phyloP scores from a whole-genome alignment of 2,329 filamentous ascomycete species.

The Penicillium crustosum region DNA sequence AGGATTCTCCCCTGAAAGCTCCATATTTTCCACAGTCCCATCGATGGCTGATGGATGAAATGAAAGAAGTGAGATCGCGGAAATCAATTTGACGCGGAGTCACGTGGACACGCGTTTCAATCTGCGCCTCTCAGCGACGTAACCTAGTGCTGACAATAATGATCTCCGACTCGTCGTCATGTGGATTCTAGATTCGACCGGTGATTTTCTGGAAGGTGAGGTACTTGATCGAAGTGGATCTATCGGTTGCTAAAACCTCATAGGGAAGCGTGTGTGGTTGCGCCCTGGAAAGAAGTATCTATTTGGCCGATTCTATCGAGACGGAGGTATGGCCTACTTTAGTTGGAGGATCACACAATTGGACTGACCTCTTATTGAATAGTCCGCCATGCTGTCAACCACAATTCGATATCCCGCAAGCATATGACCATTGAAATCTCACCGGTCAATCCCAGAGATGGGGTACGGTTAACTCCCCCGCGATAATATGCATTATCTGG shows the following conservation, averaged over 20 bases:
- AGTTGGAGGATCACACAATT: neutral
- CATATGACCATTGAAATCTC: constrained; percentile 78
- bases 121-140: constrained; percentile 13
- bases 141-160: constrained; percentile 5
- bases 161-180: constrained; percentile 42
- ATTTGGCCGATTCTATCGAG: constrained; percentile 71
- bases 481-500: neutral
- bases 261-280: constrained; percentile 76
- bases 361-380: neutral
- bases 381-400: constrained; percentile 70
- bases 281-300: constrained; percentile 81
- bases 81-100: constrained; percentile 24
- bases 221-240: constrained; percentile 40
- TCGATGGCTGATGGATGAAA: constrained; percentile 2
- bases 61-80: constrained; percentile 8
- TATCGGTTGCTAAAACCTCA: constrained; percentile 14
- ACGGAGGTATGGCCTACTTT: constrained; percentile 53
- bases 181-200: constrained; percentile 63
- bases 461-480: constrained; percentile 49
- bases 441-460: constrained; percentile 63
- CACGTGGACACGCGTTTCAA: constrained; percentile 40
- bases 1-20: constrained; percentile 19
- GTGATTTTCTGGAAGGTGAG: constrained; percentile 47
- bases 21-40: constrained; percentile 24
- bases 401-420: constrained; percentile 83